phyloP scores from a whole-genome alignment of 2,329 filamentous ascomycete genomes.

The Fusarium dlaminii region DNA sequence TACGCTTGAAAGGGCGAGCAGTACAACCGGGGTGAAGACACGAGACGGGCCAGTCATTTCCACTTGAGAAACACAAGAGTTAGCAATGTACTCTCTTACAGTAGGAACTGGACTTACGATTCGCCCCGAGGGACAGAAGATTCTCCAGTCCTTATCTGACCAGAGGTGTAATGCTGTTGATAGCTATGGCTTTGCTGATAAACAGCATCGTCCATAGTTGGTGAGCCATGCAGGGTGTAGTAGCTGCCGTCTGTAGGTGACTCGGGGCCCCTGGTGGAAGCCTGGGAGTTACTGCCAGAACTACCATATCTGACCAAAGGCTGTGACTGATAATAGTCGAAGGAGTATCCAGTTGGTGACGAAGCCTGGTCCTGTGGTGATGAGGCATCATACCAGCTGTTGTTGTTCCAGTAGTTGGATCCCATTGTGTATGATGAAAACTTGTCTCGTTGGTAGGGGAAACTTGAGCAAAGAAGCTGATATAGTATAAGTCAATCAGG shows the following conservation, averaged over 20 bases:
- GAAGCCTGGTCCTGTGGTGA: constrained; percentile 32
- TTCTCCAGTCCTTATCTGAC: neutral
- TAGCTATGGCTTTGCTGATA: constrained; percentile 19
- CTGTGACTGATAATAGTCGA: constrained; percentile 37
- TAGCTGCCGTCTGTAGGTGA: constrained; percentile 39
- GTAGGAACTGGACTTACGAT: constrained; percentile 17
- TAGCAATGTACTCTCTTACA: neutral
- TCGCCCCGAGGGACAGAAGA: constrained; percentile 15
- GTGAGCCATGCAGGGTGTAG: constrained; percentile 28
- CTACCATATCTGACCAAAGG: constrained; percentile 43
- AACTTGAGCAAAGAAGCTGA: neutral
- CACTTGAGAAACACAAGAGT: constrained; percentile 15
- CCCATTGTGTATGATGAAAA: constrained; percentile 19
- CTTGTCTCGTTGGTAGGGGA: neutral
- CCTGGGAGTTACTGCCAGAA: constrained; percentile 44
- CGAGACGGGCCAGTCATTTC: constrained; percentile 48
- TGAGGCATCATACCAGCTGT: constrained; percentile 21
- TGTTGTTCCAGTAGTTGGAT: constrained; percentile 22
- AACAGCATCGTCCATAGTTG: constrained; percentile 11
- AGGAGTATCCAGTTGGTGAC: constrained; percentile 31
- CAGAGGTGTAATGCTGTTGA: constrained; percentile 19
- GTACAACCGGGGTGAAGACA: constrained; percentile 56
- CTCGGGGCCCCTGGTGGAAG: constrained; percentile 37
- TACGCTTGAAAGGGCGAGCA: constrained; percentile 59
- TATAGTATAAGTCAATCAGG: constrained; percentile 2